Evolutionary conservation across 2,329 filamentous ascomycete species (phyloP), one percentile per base, ranked within the genome.

Genomic region (Botryotinia globosa): DNA sequence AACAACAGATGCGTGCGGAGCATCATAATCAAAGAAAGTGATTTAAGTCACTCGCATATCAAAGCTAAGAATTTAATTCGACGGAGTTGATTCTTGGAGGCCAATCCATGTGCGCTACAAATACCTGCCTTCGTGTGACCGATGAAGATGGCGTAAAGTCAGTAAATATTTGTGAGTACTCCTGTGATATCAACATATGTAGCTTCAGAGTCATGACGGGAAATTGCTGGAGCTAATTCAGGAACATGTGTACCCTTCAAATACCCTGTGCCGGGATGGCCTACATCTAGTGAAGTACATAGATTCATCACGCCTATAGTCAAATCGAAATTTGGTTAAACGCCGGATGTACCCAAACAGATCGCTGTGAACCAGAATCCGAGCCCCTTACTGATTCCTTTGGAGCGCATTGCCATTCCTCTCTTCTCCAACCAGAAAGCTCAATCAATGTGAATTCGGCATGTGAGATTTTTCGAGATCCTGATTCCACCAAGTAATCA

Each of bases 361-460:
- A 2, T 10, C 9, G 37, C 37, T 2, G 37, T 12, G 9, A 39
- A 3, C 9, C 10, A n/a, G 22, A 61, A 39, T 14, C 1, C 12
- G 34, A 39, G 6, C 2, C 20, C 14, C 0, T 18, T 18, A 37
- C 22, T 39, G 16, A 22, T 39, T 1, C 2, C 2, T 39, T 10
- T 18, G 59, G 2, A n/a, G 22, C 12, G 18, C 20, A 9, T 25
- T 8, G 58, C 2, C 12, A 37, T 16, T 39, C 0, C 12, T 1
- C 18, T 18, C 29, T 37, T 37, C 10, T 39, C 58, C 2, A 16
- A 7, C 34, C 12, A 16, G 12, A 14, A 16, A n/a, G 4, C 16
- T 1, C 22, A 1, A 8, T 0, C 34, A n/a, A 61, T 16, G 6
- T 0, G 39, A 8, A 7, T n/a, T 39, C 2, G 0, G 7, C 1